Conservation (phyloP, 2,329 filamentous ascomycete species). For the Epichloe gansuensis region DNA sequence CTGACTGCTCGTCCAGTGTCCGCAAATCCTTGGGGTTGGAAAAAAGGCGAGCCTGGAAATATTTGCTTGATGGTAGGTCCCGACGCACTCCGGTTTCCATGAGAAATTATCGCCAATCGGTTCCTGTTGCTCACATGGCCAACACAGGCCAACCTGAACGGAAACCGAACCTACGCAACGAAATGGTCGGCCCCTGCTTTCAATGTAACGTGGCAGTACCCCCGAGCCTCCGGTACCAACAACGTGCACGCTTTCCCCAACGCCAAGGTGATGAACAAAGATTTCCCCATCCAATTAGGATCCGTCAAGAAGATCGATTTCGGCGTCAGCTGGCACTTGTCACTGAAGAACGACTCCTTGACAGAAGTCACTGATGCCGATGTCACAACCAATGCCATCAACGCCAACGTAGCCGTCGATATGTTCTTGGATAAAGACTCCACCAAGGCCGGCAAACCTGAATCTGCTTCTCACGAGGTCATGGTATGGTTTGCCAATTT, state of each 20-base stretch:
- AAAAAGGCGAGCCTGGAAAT: conserved; percentile 22
- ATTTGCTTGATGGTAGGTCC: conserved; percentile 41
- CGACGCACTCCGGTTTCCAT: background rate
- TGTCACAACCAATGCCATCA: conserved; percentile 25
- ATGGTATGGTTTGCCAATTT: conserved; percentile 44
- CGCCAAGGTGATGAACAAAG: conserved; percentile 30
- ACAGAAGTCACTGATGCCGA: conserved; percentile 21
- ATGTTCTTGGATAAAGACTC: conserved; percentile 41
- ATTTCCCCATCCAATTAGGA: conserved; percentile 30
- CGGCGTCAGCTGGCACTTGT: conserved; percentile 36
- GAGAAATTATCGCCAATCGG: background rate
- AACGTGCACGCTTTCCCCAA: conserved; percentile 43
- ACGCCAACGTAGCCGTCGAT: conserved; percentile 45
- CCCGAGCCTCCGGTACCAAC: conserved; percentile 20
- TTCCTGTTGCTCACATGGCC: background rate
- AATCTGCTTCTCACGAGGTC: conserved; percentile 35
- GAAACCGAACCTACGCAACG: conserved; percentile 35
- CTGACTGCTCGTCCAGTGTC: conserved; percentile 27
- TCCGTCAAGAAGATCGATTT: conserved; percentile 27
- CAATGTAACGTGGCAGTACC: conserved; percentile 40
- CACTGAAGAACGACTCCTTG: conserved; percentile 27
- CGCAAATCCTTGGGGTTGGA: conserved; percentile 42
- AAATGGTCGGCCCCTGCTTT: conserved; percentile 33
- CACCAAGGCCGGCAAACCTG: conserved; percentile 25
- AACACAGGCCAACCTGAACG: conserved; percentile 5